Evolutionary conservation across 225 moss, liverwort and hornwort genomes (phyloP), one percentile per base, ranked within the genome.

Genomic region (Polytrichum formosum): DNA sequence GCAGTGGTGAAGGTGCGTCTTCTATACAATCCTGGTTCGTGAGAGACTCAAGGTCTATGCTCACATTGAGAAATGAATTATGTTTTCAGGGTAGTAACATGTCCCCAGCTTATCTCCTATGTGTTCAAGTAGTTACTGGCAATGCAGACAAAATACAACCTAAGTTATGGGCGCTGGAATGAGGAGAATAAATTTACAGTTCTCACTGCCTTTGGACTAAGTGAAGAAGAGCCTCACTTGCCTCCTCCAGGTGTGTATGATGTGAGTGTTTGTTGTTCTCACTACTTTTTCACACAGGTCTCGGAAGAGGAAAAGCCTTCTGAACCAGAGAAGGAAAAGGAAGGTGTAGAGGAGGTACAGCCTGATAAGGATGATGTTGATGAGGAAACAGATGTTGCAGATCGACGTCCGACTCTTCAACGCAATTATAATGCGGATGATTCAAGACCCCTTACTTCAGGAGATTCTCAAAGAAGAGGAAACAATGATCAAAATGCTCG

Each of bases 1-100:
- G 92, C 98, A 26, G 98, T 98, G 62, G 98, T 98, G 79, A 98
- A 94, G 92, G 98, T 98, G 78, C 58, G 82, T 77, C 53, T 19
- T 1, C 46, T 46, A 16, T 16, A 46, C 46, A 46, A 46, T 46
- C 46, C 46, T 46, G 10, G 3, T 1, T 64, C 18, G 30, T 20
- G 18, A 64, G 30, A 64, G 31, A 64, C 27, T 27, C 9, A 27
- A 64, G 29, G 64, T 13, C 10, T 19, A 25, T 64, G 26, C 64
- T 64, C 16, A 26, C 1, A 5, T 28, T 10, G 30, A 28, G 64
- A 16, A 28, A 28, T 18, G 46, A 46, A 13, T 46, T 16, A 46
- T 46, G 46, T 46, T 46, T 46, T 46, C 46, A 46, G 46, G 46
- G 46, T 13, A 46, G 46, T 46, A 46, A 46, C 46, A 46, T 46